A percentile compares a stretch with the other conserved stretches of the same genome.
Evolutionary conservation across 768 basidiomycete genomes (phyloP).

Genomic region (Pholiota conissans): DNA sequence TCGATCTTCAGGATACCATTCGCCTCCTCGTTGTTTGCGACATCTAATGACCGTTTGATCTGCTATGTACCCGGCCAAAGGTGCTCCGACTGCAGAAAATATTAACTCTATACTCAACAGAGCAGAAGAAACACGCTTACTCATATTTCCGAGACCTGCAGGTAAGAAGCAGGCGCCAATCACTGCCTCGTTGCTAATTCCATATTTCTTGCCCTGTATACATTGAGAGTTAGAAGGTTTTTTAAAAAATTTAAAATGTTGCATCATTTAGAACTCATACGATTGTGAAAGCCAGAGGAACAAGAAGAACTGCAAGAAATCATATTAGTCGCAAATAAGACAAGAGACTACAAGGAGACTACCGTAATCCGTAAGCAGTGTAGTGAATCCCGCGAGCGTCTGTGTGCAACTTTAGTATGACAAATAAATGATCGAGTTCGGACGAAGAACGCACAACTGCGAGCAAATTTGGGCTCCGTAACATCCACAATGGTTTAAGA

Average conservation of each 20-base stretch:
- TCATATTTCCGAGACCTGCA: slow-evolving; percentile 57
- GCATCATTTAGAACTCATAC: slow-evolving; percentile 34
- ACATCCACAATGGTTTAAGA: slow-evolving; percentile 45
- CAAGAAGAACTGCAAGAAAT: slow-evolving; percentile 41
- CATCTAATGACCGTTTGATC: slow-evolving; percentile 53
- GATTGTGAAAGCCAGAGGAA: slow-evolving; percentile 68
- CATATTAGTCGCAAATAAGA: not conserved
- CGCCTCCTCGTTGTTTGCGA: slow-evolving; percentile 47
- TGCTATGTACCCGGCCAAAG: slow-evolving; percentile 57
- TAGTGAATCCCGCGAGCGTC: slow-evolving; percentile 30
- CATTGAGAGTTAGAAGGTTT: not conserved
- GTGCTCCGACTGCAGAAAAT: slow-evolving; percentile 51
- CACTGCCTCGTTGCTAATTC: slow-evolving; percentile 54
- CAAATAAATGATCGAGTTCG: not conserved
- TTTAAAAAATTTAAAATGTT: not conserved
- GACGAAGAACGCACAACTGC: slow-evolving; percentile 43
- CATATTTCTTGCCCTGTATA: slow-evolving; percentile 53
- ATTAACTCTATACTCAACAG: not conserved
- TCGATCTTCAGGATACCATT: slow-evolving; percentile 71
- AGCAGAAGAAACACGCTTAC: slow-evolving; percentile 32
- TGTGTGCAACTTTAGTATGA: slow-evolving; percentile 8
- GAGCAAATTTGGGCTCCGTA: slow-evolving; percentile 61
- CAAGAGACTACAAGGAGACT: slow-evolving; percentile 7
- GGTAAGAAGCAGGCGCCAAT: slow-evolving; percentile 65
- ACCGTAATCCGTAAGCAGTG: slow-evolving; percentile 43